Percentiles rank a stretch among this genome's conserved stretches.
Evolutionary conservation across 805 yeast species (phyloP).

Genomic region (Pichia exigua): DNA sequence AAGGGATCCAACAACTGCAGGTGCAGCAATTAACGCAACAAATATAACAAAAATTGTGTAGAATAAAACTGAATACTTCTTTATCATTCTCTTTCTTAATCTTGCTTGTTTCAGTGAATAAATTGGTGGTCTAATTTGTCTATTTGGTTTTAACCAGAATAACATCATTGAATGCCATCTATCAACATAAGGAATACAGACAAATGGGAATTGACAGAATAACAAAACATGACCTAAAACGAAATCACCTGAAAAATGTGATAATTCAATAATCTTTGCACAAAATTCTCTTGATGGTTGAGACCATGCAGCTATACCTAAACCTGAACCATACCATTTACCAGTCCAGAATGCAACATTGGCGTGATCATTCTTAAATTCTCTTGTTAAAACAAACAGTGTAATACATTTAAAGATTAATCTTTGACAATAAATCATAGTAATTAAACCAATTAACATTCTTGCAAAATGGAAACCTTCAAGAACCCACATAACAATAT

Average conservation of each 20-base stretch:
- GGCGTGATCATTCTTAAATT: slow-evolving; percentile 89
- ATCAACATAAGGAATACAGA: slow-evolving; percentile 81
- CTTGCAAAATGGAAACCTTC: slow-evolving; percentile 87
- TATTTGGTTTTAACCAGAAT: slow-evolving; percentile 97
- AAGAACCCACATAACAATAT: slow-evolving; percentile 93
- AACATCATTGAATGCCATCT: slow-evolving; percentile 97
- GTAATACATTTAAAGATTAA: slow-evolving; percentile 79
- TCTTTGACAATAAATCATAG: slow-evolving; percentile 84
- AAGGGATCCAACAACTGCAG: slow-evolving; percentile 69
- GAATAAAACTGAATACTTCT: slow-evolving; percentile 82
- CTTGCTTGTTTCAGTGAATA: slow-evolving; percentile 93
- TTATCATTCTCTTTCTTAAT: slow-evolving; percentile 95
- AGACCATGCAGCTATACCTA: slow-evolving; percentile 90
- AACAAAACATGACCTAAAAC: slow-evolving; percentile 83
- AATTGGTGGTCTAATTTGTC: slow-evolving; percentile 97
- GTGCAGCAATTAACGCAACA: slow-evolving; percentile 75
- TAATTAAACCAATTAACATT: slow-evolving; percentile 77
- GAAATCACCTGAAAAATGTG: slow-evolving; percentile 96
- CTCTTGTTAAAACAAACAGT: slow-evolving; percentile 75
- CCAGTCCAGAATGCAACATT: slow-evolving; percentile 99
- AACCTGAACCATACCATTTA: slow-evolving; percentile 93
- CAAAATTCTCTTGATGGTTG: slow-evolving; percentile 94
- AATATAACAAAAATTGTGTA: slow-evolving; percentile 62
- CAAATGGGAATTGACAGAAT: slow-evolving; percentile 82
- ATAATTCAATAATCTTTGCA: slow-evolving; percentile 89